Conservation (phyloP, 1,284 basidiomycete species). For the Ustilago bromivora region DNA sequence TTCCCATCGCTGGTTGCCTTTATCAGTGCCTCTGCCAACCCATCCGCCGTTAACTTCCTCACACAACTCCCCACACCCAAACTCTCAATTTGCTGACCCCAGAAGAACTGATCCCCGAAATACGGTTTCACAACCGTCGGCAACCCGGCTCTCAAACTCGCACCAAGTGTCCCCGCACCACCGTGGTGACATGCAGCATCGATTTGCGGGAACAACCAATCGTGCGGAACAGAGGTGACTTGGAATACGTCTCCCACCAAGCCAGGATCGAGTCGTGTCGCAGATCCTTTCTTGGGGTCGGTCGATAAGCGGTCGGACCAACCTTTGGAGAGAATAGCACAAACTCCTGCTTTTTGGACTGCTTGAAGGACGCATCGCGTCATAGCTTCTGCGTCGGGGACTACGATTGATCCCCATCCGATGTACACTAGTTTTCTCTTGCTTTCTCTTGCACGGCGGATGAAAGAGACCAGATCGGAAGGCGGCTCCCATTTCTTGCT, state of each 20-base stretch:
- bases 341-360: conserved; percentile 81
- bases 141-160: conserved; percentile 88
- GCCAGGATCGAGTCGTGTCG: conserved; percentile 72
- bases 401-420: conserved; percentile 98
- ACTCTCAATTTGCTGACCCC: conserved; percentile 90
- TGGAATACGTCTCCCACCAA: conserved; percentile 78
- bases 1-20: conserved; percentile 86
- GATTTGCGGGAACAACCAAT: conserved; percentile 94
- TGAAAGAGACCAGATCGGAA: conserved; percentile 81
- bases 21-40: conserved; percentile 80
- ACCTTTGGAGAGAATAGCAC: conserved; percentile 93
- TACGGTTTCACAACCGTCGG: conserved; percentile 97
- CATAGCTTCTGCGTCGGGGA: conserved; percentile 91
- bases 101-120: conserved; percentile 97
- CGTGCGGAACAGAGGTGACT: conserved; percentile 90
- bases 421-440: conserved; percentile 96
- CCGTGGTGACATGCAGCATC: conserved; percentile 97
- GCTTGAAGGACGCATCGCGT: conserved; percentile 90
- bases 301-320: conserved; percentile 85
- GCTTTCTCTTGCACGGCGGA: conserved; percentile 78
- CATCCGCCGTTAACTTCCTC: conserved; percentile 83
- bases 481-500: conserved; percentile 87
- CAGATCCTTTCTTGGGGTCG: conserved; percentile 32
- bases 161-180: conserved; percentile 94
- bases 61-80: conserved; percentile 88